These are phyloP conservation scores for Sindora glabra DNA, from an alignment of 306 rosid genomes.

Conservation along the genomic window DNA sequence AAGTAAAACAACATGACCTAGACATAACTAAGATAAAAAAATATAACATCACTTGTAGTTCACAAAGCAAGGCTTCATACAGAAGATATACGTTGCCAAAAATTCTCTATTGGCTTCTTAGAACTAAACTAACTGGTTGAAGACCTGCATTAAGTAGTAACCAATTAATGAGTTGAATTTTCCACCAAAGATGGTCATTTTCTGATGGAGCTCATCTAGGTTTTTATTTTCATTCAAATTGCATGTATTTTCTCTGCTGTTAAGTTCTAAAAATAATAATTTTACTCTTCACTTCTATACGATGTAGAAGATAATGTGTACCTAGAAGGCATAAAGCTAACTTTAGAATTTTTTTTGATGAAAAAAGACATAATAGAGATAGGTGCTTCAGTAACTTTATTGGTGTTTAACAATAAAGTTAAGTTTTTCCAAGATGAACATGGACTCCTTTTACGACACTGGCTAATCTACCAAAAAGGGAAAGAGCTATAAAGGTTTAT, in stretches of 20 bases:
- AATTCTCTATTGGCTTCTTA: background rate
- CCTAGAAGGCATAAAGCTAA: conserved; percentile 1
- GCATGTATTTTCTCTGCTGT: background rate
- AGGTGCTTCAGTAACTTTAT: conserved; percentile 16
- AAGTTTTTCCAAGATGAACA: conserved; percentile 8
- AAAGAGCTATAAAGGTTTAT: conserved; percentile 7
- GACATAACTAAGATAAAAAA: too few relatives aligned
- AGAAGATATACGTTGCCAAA: background rate
- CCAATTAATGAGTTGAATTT: background rate
- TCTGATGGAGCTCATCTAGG: conserved; percentile 1
- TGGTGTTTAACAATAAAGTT: conserved; percentile 14
- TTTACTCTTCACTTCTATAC: background rate
- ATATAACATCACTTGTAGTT: too few relatives aligned
- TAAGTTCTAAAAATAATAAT: too few relatives aligned
- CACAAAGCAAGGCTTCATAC: background rate
- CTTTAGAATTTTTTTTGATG: conserved; percentile 17
- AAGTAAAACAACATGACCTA: too few relatives aligned
- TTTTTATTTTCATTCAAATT: background rate
- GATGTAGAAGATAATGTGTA: conserved; percentile 16
- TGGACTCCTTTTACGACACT: conserved; percentile 12
- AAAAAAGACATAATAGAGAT: conserved; percentile 3
- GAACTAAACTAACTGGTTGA: background rate
- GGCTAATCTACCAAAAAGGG: conserved; percentile 26
- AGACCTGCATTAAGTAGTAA: background rate
- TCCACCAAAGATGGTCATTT: background rate